A percentile compares a stretch with the other conserved stretches of the same genome.
phyloP scores from a whole-genome alignment of 129 eudicot species.

The Cynara cardunculus region DNA sequence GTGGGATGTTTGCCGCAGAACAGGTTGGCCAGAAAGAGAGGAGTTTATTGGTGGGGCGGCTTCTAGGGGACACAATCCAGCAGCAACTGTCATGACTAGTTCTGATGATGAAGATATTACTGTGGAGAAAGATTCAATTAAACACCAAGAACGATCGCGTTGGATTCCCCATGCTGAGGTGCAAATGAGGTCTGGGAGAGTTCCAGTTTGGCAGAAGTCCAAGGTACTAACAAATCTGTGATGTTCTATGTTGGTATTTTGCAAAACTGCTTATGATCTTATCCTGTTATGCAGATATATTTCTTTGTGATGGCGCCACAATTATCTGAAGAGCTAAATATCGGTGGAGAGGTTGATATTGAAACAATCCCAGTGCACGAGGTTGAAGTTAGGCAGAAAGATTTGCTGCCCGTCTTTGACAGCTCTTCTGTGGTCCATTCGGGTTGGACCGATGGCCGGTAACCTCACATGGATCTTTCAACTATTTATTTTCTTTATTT shows the following conservation, averaged over 20 bases:
- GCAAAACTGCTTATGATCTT: slow-evolving; percentile 4
- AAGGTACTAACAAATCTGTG: slow-evolving; percentile 40
- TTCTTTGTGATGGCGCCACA: slow-evolving; percentile 55
- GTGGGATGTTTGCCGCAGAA: slow-evolving; percentile 98
- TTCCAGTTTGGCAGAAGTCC: slow-evolving; percentile 88
- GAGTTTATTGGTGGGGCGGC: slow-evolving; percentile 43
- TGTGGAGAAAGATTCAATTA: slow-evolving; percentile 32
- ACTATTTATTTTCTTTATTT: neutral
- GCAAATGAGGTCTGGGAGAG: slow-evolving; percentile 73
- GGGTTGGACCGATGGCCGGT: slow-evolving; percentile 58
- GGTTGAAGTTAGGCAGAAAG: slow-evolving; percentile 69
- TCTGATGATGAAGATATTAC: slow-evolving; percentile 47
- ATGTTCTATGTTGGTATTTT: slow-evolving; percentile 11
- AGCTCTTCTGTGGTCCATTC: slow-evolving; percentile 51
- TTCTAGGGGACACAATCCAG: slow-evolving; percentile 30
- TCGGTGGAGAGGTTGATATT: slow-evolving; percentile 70
- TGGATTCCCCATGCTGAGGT: slow-evolving; percentile 92
- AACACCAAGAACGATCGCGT: slow-evolving; percentile 53
- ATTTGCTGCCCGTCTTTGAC: slow-evolving; percentile 81
- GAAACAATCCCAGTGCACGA: slow-evolving; percentile 60
- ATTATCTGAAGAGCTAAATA: slow-evolving; percentile 24
- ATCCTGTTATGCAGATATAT: slow-evolving; percentile 43
- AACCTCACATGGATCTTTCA: slow-evolving; percentile 1
- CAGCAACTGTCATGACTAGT: slow-evolving; percentile 19
- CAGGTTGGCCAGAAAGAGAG: slow-evolving; percentile 88